Conservation (phyloP, 2,329 filamentous ascomycete genomes). For the Didymella pinodella region DNA sequence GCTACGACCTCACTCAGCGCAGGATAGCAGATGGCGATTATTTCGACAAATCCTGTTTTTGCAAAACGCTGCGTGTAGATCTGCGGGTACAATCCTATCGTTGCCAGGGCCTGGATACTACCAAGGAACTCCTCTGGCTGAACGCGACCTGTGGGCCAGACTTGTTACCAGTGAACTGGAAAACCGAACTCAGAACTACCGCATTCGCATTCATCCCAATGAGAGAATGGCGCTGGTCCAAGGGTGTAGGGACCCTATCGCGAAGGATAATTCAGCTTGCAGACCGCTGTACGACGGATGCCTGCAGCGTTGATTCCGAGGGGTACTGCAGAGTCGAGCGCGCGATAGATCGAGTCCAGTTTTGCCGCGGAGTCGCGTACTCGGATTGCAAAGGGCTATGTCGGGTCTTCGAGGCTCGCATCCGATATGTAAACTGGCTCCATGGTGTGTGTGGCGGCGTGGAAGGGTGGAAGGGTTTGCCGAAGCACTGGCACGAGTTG, state of each 20-base stretch:
- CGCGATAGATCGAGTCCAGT: slow-evolving; percentile 41
- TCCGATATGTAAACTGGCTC: slow-evolving; percentile 45
- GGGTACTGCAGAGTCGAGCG: slow-evolving; percentile 43
- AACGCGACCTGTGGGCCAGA: slow-evolving; percentile 42
- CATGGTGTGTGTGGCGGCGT: slow-evolving; percentile 40
- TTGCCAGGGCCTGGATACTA: slow-evolving; percentile 29
- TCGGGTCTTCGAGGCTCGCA: slow-evolving; percentile 43
- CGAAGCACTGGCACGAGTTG: slow-evolving; percentile 40
- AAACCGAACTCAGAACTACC: slow-evolving; percentile 35
- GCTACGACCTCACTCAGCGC: slow-evolving; percentile 38
- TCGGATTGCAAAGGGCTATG: slow-evolving; percentile 39
- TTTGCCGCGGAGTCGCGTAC: slow-evolving; percentile 42
- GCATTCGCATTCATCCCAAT: slow-evolving; percentile 38
- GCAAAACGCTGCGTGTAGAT: slow-evolving; percentile 24
- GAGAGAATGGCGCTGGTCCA: slow-evolving; percentile 43
- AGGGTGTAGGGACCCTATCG: slow-evolving; percentile 34
- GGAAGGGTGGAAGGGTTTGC: slow-evolving; percentile 43
- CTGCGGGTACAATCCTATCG: slow-evolving; percentile 30
- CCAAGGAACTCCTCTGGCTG: slow-evolving; percentile 44
- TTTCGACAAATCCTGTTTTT: slow-evolving; percentile 48
- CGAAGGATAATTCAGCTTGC: slow-evolving; percentile 27
- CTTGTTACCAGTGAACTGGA: slow-evolving; percentile 39
- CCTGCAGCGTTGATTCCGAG: slow-evolving; percentile 39
- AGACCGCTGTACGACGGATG: slow-evolving; percentile 41
- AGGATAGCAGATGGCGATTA: slow-evolving; percentile 35